Percentiles rank a stretch among this genome's conserved stretches.
Conservation (phyloP, 768 basidiomycete genomes). For the Clavulina sp. region DNA sequence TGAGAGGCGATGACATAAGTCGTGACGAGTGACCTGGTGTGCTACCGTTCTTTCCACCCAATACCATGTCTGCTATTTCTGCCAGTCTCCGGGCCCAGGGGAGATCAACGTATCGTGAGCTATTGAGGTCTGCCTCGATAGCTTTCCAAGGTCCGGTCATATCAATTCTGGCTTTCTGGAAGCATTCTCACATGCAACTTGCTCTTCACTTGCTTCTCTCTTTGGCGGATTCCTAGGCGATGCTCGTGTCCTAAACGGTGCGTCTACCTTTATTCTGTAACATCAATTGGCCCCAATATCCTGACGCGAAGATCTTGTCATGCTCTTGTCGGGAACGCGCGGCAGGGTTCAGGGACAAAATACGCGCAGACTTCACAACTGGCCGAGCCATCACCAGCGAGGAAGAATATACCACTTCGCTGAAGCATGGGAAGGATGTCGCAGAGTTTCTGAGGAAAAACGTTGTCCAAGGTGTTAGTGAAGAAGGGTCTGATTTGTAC, state of each 20-base stretch:
- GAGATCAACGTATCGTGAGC: slow-evolving; percentile 54
- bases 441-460: slow-evolving; percentile 62
- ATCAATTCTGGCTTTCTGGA: slow-evolving; percentile 8
- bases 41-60: not conserved
- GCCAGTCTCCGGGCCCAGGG: slow-evolving; percentile 41
- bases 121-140: slow-evolving; percentile 44
- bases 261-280: not conserved
- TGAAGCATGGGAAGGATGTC: slow-evolving; percentile 47
- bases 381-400: slow-evolving; percentile 28
- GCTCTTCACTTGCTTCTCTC: too few species aligned
- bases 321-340: too few species aligned
- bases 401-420: slow-evolving; percentile 33
- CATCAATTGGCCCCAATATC: not conserved
- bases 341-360: slow-evolving; percentile 62
- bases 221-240: too few species aligned
- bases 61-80: slow-evolving; percentile 20
- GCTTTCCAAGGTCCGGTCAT: slow-evolving; percentile 43
- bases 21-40: not conserved
- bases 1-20: not conserved
- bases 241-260: slow-evolving; percentile 14
- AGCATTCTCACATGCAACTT: too few species aligned
- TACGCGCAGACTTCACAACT: slow-evolving; percentile 39
- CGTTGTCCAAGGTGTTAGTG: slow-evolving; percentile 57
- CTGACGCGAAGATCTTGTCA: not conserved
- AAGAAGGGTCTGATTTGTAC: slow-evolving; percentile 31